Conservation (phyloP, 2,329 filamentous ascomycete genomes). For the Monosporascus sp. region DNA sequence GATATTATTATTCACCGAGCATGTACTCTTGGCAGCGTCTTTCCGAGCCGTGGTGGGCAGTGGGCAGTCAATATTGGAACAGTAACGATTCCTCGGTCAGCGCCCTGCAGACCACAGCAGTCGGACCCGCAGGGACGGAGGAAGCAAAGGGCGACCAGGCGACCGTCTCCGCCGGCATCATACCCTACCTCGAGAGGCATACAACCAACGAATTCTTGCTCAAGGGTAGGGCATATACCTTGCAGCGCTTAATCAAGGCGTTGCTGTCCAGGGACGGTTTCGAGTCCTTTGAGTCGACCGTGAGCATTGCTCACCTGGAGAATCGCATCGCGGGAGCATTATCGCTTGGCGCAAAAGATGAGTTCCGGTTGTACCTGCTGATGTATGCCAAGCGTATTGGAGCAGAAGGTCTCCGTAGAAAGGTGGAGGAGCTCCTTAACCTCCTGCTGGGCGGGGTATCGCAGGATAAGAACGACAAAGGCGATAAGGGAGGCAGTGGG, state of each 20-base stretch:
- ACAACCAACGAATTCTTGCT: constrained; percentile 90
- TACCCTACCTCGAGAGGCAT: constrained; percentile 87
- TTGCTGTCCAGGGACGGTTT: constrained; percentile 85
- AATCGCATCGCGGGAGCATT: constrained; percentile 88
- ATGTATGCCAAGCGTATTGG: constrained; percentile 98
- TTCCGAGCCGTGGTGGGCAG: constrained; percentile 97
- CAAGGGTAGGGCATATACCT: constrained; percentile 83
- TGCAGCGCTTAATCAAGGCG: constrained; percentile 87
- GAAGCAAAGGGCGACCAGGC: constrained; percentile 43
- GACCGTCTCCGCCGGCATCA: constrained; percentile 81
- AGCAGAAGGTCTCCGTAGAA: constrained; percentile 77
- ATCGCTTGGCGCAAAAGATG: constrained; percentile 78
- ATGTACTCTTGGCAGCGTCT: constrained; percentile 93
- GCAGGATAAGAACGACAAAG: constrained; percentile 49
- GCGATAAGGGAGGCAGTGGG: constrained; percentile 43
- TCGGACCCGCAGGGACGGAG: constrained; percentile 50
- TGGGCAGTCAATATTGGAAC: constrained; percentile 98
- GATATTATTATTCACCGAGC: constrained; percentile 78
- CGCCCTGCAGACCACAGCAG: constrained; percentile 67
- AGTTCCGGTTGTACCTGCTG: constrained; percentile 90
- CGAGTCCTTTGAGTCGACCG: constrained; percentile 83
- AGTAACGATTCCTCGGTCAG: constrained; percentile 87
- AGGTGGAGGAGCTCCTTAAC: constrained; percentile 88
- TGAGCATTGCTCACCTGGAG: constrained; percentile 91
- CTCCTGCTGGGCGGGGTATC: constrained; percentile 70